Percentiles rank a stretch among this genome's conserved stretches.
Conservation (phyloP, 805 yeast genomes). For the Schwanniomyces pseudopolymorphus region DNA sequence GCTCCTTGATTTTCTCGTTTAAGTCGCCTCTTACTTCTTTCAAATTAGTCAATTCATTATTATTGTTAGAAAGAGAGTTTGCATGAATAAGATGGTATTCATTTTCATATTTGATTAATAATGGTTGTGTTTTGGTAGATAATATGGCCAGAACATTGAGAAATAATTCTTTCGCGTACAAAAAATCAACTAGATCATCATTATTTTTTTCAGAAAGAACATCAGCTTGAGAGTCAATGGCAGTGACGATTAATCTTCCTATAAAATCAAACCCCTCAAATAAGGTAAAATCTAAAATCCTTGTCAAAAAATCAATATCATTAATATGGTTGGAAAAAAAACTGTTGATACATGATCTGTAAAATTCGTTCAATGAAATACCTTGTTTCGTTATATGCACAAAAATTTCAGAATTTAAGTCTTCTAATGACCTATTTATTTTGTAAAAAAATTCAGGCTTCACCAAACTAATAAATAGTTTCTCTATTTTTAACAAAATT, state of each 20-base stretch:
- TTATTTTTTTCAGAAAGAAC: conserved; percentile 19
- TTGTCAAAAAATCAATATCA: conserved; percentile 5
- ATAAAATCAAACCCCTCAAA: conserved; percentile 41
- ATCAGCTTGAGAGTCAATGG: conserved; percentile 15
- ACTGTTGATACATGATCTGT: conserved; percentile 17
- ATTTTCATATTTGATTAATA: conserved; percentile 34
- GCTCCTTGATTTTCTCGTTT: conserved; percentile 21
- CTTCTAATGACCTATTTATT: conserved; percentile 36
- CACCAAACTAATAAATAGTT: conserved; percentile 21
- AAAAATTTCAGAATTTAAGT: conserved; percentile 23
- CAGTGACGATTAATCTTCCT: conserved; percentile 24
- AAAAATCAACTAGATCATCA: conserved; percentile 21
- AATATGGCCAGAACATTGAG: neutral
- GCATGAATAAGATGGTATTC: conserved; percentile 39
- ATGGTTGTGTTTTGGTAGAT: conserved; percentile 18
- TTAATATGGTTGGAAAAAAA: conserved; percentile 17
- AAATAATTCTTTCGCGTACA: conserved; percentile 18
- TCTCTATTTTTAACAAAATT: conserved; percentile 33
- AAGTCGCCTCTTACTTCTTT: conserved; percentile 39
- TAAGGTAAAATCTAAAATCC: conserved; percentile 33
- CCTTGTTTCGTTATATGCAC: conserved; percentile 38
- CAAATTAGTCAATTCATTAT: conserved; percentile 36
- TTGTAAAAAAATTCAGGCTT: conserved; percentile 38
- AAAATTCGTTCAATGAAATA: conserved; percentile 22
- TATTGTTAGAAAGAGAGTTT: conserved; percentile 36